Evolutionary conservation across 352 stramenopile species (phyloP).

Genomic region (Aphanomyces stellatus): DNA sequence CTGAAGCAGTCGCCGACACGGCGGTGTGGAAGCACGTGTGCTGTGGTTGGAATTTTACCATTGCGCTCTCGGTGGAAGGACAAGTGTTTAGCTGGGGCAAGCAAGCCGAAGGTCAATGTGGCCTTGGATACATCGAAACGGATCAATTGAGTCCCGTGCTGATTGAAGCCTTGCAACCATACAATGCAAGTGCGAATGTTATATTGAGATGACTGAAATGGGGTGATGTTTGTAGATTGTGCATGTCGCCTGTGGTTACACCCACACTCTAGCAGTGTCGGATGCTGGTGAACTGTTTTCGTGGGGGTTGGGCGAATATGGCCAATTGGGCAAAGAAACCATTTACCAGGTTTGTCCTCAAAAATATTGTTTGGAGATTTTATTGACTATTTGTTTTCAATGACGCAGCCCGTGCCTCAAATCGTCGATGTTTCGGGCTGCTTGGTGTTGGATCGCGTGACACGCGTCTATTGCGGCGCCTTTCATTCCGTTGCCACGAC

Average conservation of each 20-base stretch:
- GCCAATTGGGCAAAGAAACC: constrained; percentile 79
- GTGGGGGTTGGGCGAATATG: constrained; percentile 87
- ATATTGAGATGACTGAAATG: not conserved
- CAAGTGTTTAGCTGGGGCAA: constrained; percentile 80
- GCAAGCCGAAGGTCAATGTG: constrained; percentile 80
- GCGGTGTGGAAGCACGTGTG: not conserved
- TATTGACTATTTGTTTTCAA: not conserved
- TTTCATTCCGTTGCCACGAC: constrained; percentile 75
- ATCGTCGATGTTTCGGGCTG: constrained; percentile 40
- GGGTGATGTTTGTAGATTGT: constrained; percentile 24
- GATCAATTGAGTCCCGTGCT: constrained; percentile 37
- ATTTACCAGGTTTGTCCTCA: constrained; percentile 44
- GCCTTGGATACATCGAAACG: constrained; percentile 68
- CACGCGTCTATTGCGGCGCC: constrained; percentile 59
- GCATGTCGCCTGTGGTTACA: constrained; percentile 77
- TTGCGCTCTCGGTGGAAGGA: constrained; percentile 36
- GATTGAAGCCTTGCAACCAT: not conserved
- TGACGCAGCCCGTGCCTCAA: constrained; percentile 42
- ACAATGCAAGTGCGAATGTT: not conserved
- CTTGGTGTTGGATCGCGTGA: constrained; percentile 41
- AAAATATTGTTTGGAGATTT: not conserved
- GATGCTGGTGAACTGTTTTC: constrained; percentile 73
- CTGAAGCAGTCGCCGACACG: not conserved
- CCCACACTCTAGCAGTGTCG: constrained; percentile 78
- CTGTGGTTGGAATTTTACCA: constrained; percentile 80